phyloP scores from a whole-genome alignment of 352 stramenopile species.

The Blastocystis sp. region DNA sequence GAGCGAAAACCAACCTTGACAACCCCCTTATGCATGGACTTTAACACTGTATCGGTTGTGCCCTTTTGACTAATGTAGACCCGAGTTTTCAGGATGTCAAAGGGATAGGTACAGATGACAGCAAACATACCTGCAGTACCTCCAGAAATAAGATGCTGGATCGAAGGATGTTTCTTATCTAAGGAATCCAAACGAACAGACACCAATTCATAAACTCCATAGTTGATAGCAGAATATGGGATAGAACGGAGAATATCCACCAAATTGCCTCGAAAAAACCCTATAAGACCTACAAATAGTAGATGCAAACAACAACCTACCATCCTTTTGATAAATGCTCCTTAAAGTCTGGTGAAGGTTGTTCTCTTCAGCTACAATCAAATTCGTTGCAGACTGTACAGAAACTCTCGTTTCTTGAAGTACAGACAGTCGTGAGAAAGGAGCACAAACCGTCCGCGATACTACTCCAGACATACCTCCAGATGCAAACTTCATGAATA shows the following conservation, averaged over 20 bases:
- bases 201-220: slow-evolving; percentile 63
- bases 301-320: not conserved
- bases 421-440: slow-evolving; percentile 57
- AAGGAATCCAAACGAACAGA: slow-evolving; percentile 32
- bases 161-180: not conserved
- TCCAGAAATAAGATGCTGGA: slow-evolving; percentile 46
- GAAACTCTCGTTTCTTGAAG: slow-evolving; percentile 60
- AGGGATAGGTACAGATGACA: slow-evolving; percentile 66
- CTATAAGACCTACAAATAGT: slow-evolving; percentile 47
- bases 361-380: slow-evolving; percentile 57
- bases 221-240: slow-evolving; percentile 64
- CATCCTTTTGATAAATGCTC: slow-evolving; percentile 54
- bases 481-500: slow-evolving; percentile 51
- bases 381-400: slow-evolving; percentile 9
- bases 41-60: slow-evolving; percentile 18
- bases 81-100: slow-evolving; percentile 60
- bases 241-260: slow-evolving; percentile 59
- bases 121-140: slow-evolving; percentile 57
- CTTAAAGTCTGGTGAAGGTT: slow-evolving; percentile 32
- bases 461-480: slow-evolving; percentile 47
- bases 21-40: slow-evolving; percentile 11
- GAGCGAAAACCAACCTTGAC: not conserved
- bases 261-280: slow-evolving; percentile 66
- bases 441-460: slow-evolving; percentile 63
- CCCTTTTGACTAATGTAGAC: slow-evolving; percentile 65